phyloP scores from a whole-genome alignment of 192 early-diverging fungal genomes.

The Cetraspora pellucida region DNA sequence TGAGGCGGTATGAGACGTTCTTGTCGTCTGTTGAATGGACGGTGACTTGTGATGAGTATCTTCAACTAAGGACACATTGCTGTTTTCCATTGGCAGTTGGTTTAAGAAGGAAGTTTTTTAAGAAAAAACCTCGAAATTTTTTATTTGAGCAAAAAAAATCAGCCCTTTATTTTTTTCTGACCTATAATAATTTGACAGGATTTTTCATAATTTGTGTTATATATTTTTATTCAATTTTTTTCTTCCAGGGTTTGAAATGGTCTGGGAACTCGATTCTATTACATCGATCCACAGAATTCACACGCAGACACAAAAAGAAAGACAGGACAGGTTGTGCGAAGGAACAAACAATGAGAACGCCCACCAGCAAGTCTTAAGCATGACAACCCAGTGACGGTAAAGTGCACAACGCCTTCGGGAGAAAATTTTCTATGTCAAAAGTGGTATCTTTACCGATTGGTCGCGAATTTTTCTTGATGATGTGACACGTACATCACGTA shows the following conservation, averaged over 20 bases:
- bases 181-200: constrained; percentile 27
- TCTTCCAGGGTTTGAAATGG: neutral
- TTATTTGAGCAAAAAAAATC: constrained; percentile 21
- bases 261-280: constrained; percentile 14
- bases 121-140: constrained; percentile 26
- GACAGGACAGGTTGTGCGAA: constrained; percentile 14
- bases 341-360: constrained; percentile 26
- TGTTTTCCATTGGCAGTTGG: constrained; percentile 13
- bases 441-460: constrained; percentile 10
- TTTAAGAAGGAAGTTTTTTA: constrained; percentile 8
- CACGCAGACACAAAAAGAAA: constrained; percentile 28
- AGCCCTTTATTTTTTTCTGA: constrained; percentile 28
- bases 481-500: constrained; percentile 11
- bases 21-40: constrained; percentile 23
- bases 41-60: constrained; percentile 30
- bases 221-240: constrained; percentile 10
- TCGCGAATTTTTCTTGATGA: constrained; percentile 13
- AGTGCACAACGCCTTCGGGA: constrained; percentile 7
- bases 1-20: constrained; percentile 9
- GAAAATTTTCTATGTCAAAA: constrained; percentile 3
- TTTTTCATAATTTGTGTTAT: constrained; percentile 3
- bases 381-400: constrained; percentile 26
- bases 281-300: constrained; percentile 26
- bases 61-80: constrained; percentile 22
- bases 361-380: constrained; percentile 24